Evolutionary conservation across 2,329 filamentous ascomycete genomes (phyloP).

Genomic region (Paramyrothecium sp.): DNA sequence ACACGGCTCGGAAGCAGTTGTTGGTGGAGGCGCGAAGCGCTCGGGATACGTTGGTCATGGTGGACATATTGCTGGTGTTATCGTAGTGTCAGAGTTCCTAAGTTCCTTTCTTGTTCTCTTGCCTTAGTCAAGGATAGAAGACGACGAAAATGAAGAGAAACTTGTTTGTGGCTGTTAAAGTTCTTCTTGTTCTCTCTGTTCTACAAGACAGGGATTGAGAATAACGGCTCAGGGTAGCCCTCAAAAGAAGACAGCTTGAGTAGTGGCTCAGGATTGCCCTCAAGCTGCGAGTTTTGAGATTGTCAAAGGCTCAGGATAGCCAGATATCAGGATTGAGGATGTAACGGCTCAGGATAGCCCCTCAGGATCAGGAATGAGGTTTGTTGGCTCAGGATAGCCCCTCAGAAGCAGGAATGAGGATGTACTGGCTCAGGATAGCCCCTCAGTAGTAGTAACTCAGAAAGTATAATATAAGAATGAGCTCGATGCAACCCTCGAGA

Average conservation of each 20-base stretch:
- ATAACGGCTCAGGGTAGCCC: slow-evolving; percentile 5
- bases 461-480: background rate
- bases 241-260: slow-evolving; percentile 1
- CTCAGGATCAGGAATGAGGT: slow-evolving; percentile 2
- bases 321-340: background rate
- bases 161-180: background rate
- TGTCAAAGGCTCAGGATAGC: background rate
- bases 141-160: background rate
- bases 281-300: background rate
- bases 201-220: slow-evolving; percentile 3
- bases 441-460: slow-evolving; percentile 5
- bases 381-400: slow-evolving; percentile 16
- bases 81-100: background rate
- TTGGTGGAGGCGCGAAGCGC: background rate
- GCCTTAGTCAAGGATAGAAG: background rate
- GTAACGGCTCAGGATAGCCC: slow-evolving; percentile 9
- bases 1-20: background rate
- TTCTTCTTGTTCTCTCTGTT: slow-evolving; percentile 8
- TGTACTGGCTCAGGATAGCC: slow-evolving; percentile 14
- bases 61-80: background rate
- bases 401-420: slow-evolving; percentile 8
- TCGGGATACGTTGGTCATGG: background rate
- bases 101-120: background rate
- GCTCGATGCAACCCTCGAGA: background rate
- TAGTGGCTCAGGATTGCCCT: slow-evolving; percentile 5